Conservation (phyloP, 441 rosid genomes). For the Rhodomyrtus psidioides region DNA sequence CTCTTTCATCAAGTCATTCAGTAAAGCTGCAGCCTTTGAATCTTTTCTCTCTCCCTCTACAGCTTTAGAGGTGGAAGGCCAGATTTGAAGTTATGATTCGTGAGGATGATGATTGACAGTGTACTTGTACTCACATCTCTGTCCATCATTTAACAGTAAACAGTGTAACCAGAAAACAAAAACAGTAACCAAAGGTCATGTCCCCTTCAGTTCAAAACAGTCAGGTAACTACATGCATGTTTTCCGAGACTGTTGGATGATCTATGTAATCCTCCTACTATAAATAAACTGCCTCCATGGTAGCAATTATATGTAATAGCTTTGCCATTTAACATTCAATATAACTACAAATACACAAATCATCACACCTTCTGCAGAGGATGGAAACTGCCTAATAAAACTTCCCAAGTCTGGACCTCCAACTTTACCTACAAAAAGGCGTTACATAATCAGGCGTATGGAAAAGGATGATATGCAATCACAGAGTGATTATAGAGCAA, state of each 20-base stretch:
- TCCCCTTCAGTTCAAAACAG: background rate
- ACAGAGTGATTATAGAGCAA: background rate
- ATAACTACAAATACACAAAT: background rate
- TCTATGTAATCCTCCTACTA: background rate
- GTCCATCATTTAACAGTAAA: background rate
- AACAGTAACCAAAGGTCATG: background rate
- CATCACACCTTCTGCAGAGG: conserved; percentile 46
- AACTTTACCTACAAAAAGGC: conserved; percentile 38
- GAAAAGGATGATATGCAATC: background rate
- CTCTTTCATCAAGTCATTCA: background rate
- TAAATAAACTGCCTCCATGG: background rate
- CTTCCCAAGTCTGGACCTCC: conserved; percentile 83
- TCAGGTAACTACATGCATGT: background rate
- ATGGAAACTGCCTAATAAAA: conserved; percentile 73
- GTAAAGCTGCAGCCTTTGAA: background rate
- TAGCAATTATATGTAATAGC: background rate
- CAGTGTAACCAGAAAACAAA: background rate
- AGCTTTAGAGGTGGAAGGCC: background rate
- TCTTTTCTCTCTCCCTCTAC: background rate
- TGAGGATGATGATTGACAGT: background rate
- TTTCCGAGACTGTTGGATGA: background rate
- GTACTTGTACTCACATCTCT: background rate
- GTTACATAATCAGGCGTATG: conserved; percentile 5
- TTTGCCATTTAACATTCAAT: background rate
- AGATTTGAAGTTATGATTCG: background rate